phyloP scores from a whole-genome alignment of 495 filamentous ascomycete genomes.

The Lasiosphaeriaceae sp. region DNA sequence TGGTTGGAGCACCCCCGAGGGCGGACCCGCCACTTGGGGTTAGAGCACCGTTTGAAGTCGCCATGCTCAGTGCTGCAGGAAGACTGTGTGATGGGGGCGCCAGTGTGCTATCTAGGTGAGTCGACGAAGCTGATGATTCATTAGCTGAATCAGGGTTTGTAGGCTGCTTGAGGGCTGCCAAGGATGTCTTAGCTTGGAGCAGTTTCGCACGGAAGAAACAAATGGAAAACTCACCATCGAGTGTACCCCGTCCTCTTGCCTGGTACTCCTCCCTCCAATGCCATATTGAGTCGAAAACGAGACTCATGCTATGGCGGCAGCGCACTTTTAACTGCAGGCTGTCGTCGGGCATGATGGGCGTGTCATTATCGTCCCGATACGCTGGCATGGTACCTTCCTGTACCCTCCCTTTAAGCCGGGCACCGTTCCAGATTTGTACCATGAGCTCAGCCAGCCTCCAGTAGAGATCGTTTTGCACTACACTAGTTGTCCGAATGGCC shows the following conservation, averaged over 20 bases:
- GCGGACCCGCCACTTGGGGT: conserved; percentile 42
- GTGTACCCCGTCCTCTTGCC: conserved; percentile 67
- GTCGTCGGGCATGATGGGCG: conserved; percentile 56
- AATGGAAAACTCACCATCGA: conserved; percentile 61
- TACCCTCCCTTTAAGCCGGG: conserved; percentile 43
- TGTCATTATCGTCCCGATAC: conserved; percentile 34
- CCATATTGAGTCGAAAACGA: conserved; percentile 91
- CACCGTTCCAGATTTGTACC: conserved; percentile 86
- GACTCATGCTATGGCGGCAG: conserved; percentile 88
- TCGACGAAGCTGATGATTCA: conserved; percentile 67
- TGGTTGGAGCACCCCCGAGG: conserved; percentile 36
- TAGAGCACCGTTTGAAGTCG: conserved; percentile 41
- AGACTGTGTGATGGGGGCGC: conserved; percentile 39
- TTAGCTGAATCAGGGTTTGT: conserved; percentile 78
- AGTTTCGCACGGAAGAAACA: conserved; percentile 11
- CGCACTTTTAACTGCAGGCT: conserved; percentile 78
- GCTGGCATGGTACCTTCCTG: conserved; percentile 29
- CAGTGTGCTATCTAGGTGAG: conserved; percentile 51
- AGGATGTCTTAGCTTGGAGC: conserved; percentile 29
- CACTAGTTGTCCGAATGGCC: conserved; percentile 72
- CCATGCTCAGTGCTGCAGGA: conserved; percentile 24
- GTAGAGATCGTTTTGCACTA: conserved; percentile 78
- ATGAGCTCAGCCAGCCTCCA: conserved; percentile 84
- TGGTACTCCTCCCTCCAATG: conserved; percentile 87
- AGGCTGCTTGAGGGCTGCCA: conserved; percentile 72